Conservation (phyloP, 1,139 yeast species). For the Candida tropicalis region DNA sequence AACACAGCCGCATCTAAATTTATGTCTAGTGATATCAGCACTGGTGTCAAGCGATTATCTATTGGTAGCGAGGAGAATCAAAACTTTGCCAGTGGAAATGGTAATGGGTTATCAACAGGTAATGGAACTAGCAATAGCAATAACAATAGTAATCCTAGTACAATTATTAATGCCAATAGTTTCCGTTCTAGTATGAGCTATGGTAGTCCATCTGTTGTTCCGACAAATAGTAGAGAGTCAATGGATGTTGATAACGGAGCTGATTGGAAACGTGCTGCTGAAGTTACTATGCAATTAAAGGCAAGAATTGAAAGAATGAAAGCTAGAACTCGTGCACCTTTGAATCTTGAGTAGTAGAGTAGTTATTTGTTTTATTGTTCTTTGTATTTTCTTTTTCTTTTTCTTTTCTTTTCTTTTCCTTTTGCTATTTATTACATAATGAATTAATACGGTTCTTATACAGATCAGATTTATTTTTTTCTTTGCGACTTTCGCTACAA, state of each 20-base stretch:
- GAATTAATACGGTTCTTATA: background rate
- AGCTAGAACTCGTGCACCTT: conserved; percentile 34
- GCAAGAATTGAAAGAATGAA: conserved; percentile 91
- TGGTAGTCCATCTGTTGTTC: conserved; percentile 3
- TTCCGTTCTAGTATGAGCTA: conserved; percentile 6
- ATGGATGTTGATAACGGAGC: conserved; percentile 48
- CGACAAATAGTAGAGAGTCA: conserved; percentile 8
- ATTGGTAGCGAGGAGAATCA: conserved; percentile 34
- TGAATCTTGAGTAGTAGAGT: conserved; percentile 11
- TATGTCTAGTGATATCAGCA: conserved; percentile 38
- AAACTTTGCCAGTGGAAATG: conserved; percentile 5
- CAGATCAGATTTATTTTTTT: too few species aligned
- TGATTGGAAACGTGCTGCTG: conserved; percentile 91
- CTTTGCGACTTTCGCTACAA: too few species aligned
- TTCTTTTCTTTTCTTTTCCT: background rate
- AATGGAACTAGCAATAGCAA: conserved; percentile 9
- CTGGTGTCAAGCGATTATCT: conserved; percentile 48
- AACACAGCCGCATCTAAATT: conserved; percentile 20
- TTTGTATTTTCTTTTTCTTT: background rate
- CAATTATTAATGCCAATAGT: background rate
- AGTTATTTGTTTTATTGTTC: background rate
- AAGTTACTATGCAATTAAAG: conserved; percentile 80
- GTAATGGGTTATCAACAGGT: background rate
- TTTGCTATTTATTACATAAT: conserved; percentile 1
- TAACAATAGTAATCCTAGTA: background rate